Evolutionary conservation across 352 stramenopile genomes (phyloP), one percentile per base, ranked within the genome.

Genomic region (Globisporangium echinulatum): DNA sequence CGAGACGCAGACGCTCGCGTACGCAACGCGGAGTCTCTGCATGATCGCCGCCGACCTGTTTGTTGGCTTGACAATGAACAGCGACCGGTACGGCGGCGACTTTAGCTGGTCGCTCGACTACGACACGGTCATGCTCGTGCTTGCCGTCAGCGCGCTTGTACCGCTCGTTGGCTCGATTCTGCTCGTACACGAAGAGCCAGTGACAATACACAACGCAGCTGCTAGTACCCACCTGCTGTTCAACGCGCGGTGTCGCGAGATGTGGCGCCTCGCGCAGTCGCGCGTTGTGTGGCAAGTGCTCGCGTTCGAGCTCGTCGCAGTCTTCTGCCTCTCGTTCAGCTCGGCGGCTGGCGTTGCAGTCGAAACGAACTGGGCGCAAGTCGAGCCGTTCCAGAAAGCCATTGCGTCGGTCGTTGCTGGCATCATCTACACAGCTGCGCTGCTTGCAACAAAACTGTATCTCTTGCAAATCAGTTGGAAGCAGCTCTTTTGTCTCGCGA

Each of bases 211-310:
- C 15, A 14, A 14, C 42, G 15, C 10, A 6, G 42, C 42, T 11
- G 15, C 10, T 14, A 47, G 10, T 15, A n/a, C 42, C 11, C 7
- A n/a, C 17, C 71, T 79, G 44, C 51, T 42, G 4, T 50, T 71
- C 46, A 15, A 54, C 6, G 63, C 60, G 14, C 74, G 75, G 1
- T 84, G 71, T 33, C 64, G 64, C 0, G 66, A 88, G 19, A 64
- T 90, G 64, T 92, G 79, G 80, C 70, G 63, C 49, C 74, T 92
- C 7, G 47, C 76, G 4, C 82, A 90, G 56, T 77, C 76, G 38
- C 82, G 79, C 17, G 79, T 69, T 2, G 78, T 94, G 66, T 94
- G 81, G 79, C 83, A 91, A 47, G 66, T 92, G 13, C 54, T 94
- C 33, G 67, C 79, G 42, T 94, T 92, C 50, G 65, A 86, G 44